Base-by-base conservation (phyloP, 768 basidiomycete species). In the Atractiella rhizophila region DNA sequence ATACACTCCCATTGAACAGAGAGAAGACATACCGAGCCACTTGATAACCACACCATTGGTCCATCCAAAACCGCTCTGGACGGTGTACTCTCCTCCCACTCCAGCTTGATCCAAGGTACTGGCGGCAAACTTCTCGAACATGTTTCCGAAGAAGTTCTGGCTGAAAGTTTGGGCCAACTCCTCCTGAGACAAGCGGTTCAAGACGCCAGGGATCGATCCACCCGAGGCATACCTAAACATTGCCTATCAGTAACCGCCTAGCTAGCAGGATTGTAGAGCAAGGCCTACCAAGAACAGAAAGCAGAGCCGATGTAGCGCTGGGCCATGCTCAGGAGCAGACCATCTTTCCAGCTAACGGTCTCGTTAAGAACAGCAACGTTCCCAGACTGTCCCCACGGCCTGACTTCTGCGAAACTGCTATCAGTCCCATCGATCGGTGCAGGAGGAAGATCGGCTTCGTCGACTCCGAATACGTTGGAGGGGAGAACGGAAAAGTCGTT, bases 271-370 rank as follows among this genome's bases (percentile, higher is more conserved):
- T 37, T 39, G 20, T 39, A 29, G 35, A 29, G 5, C 6, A 16
- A 9, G 9, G 15, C 47, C 33, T 51, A 80, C 85, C 86, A 94
- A 49, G 78, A 81, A 58, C 86, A 91, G 46, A 88, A 66, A 1
- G 71, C 70, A 47, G 80, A 75, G 21, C 74, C 63, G 50, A 78
- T 64, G 57, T 85, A 88, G 28, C 86, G 68, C 54, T 88, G 86
- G 7, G 76, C 80, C 45, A 85, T 62, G 54, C 79, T 71, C 32
- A 76, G 67, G 50, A 63, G 63, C 15, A 86, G 62, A 5, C 66
- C 61, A 15, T 63, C 58, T 4, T 60, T 64, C 78, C 77, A 80
- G 3, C 70, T 74, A 52, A 77, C 76, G 10, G 66, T 66, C 10
- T 10, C 24, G 20, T 7, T 19, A 11, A 16, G 16, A 16, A 25